These are phyloP conservation scores for Aspergillus brasiliensis DNA, from an alignment of 2,329 filamentous ascomycete species.

Conservation along the genomic window DNA sequence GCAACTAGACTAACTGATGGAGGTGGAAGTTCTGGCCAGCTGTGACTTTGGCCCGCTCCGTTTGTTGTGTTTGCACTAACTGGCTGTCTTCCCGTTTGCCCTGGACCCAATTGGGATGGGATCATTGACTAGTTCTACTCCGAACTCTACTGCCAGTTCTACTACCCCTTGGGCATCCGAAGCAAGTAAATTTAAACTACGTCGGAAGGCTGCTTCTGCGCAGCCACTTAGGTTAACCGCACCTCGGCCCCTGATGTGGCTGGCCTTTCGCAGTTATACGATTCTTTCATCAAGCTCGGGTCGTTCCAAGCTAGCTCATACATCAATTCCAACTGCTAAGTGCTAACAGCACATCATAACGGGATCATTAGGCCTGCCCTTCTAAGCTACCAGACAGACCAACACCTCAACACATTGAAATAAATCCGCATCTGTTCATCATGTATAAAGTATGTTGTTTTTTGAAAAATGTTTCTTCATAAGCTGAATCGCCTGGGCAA, in stretches of 20 bases:
- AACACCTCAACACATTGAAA: background rate
- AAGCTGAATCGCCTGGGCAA: slow-evolving; percentile 3
- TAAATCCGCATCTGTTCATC: background rate
- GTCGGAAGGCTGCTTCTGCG: background rate
- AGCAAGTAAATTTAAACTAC: no score
- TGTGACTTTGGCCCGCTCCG: slow-evolving; percentile 29
- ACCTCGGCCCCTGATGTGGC: background rate
- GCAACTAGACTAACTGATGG: slow-evolving; percentile 14
- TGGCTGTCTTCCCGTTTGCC: no score
- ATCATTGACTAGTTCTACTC: background rate
- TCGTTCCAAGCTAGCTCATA: slow-evolving; percentile 1
- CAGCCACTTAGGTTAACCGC: background rate
- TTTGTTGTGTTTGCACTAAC: slow-evolving; percentile 39
- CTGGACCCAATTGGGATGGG: no score
- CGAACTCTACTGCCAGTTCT: no score
- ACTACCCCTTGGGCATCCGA: no score
- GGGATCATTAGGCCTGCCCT: background rate
- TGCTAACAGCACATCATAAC: background rate
- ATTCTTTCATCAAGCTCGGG: slow-evolving; percentile 1
- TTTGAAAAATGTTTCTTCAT: slow-evolving; percentile 5
- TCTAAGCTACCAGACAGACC: slow-evolving; percentile 6
- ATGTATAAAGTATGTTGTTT: slow-evolving; percentile 4
- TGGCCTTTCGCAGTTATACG: background rate
- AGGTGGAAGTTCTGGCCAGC: slow-evolving; percentile 37
- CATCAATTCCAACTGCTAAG: background rate